These are phyloP conservation scores for Cladosporium sp. DNA, from an alignment of 2,329 filamentous ascomycete species.

Conservation along the genomic window DNA sequence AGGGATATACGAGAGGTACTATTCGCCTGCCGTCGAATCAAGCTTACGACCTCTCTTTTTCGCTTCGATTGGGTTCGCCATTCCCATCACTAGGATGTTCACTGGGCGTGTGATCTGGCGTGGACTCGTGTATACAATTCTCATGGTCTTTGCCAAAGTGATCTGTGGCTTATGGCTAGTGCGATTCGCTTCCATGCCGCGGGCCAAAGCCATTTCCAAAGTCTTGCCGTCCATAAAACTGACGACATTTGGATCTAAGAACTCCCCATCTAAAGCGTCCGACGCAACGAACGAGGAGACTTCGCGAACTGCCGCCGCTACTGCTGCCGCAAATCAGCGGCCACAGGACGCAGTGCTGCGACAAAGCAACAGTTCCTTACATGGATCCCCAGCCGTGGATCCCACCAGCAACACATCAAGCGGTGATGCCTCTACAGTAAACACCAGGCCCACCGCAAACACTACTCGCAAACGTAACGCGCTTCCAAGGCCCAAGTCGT, in stretches of 20 bases:
- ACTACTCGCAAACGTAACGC: constrained; percentile 20
- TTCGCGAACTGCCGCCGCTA: not conserved
- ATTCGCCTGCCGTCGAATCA: constrained; percentile 47
- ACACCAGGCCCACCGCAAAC: not conserved
- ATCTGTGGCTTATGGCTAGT: constrained; percentile 46
- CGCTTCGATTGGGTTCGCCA: constrained; percentile 73
- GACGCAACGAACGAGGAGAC: not conserved
- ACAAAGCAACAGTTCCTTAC: not conserved
- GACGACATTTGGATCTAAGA: not conserved
- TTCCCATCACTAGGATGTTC: constrained; percentile 74
- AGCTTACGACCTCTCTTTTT: constrained; percentile 75
- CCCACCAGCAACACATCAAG: not conserved
- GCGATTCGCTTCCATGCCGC: constrained; percentile 34
- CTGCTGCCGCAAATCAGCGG: not conserved
- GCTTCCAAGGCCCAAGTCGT: constrained; percentile 56
- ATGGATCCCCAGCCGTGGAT: not conserved
- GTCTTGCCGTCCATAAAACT: not conserved
- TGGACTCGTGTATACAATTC: constrained; percentile 68
- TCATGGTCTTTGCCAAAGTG: constrained; percentile 64
- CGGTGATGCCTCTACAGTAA: no score
- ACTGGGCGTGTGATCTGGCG: constrained; percentile 66
- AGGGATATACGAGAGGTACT: constrained; percentile 51
- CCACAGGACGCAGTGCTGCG: not conserved
- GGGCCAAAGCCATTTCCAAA: constrained; percentile 5
- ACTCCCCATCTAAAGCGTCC: not conserved